Conservation (phyloP, 257 asterid genomes). For the Sherardia arvensis region DNA sequence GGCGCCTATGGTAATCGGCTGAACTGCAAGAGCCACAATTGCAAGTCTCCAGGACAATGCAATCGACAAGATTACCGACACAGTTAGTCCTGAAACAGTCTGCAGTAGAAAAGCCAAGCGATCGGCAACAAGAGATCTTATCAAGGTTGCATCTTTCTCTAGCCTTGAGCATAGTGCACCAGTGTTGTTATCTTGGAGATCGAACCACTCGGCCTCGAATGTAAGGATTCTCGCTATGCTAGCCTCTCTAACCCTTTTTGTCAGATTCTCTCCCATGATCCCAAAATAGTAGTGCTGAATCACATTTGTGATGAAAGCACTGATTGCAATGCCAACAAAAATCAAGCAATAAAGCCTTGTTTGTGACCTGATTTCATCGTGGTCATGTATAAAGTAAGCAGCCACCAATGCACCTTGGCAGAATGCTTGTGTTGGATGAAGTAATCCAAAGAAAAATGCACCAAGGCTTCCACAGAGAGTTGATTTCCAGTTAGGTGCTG, state of each 20-base stretch:
- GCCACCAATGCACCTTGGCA: conserved; percentile 40
- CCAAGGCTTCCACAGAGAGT: conserved; percentile 35
- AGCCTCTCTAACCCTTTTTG: conserved; percentile 28
- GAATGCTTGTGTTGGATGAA: conserved; percentile 30
- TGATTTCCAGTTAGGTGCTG: conserved; percentile 36
- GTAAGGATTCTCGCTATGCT: conserved; percentile 32
- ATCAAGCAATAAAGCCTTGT: conserved; percentile 31
- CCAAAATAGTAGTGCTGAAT: conserved; percentile 46
- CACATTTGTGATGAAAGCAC: conserved; percentile 28
- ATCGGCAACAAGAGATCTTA: conserved; percentile 44
- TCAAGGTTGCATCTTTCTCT: conserved; percentile 33
- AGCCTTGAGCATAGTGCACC: conserved; percentile 40
- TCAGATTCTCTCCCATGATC: conserved; percentile 42
- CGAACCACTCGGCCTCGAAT: conserved; percentile 50
- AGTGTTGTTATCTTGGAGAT: conserved; percentile 28
- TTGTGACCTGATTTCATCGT: conserved; percentile 29
- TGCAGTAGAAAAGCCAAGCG: conserved; percentile 31
- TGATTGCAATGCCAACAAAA: conserved; percentile 21
- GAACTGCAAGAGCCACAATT: conserved; percentile 26
- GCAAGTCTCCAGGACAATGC: conserved; percentile 37
- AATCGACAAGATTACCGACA: conserved; percentile 30
- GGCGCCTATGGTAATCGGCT: conserved; percentile 32
- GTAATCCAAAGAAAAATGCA: conserved; percentile 31
- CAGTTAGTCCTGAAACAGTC: conserved; percentile 22
- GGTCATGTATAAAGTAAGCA: conserved; percentile 22